phyloP scores from a whole-genome alignment of 371 early-diverging fungal species.

The Apophysomyces trapeziformis region DNA sequence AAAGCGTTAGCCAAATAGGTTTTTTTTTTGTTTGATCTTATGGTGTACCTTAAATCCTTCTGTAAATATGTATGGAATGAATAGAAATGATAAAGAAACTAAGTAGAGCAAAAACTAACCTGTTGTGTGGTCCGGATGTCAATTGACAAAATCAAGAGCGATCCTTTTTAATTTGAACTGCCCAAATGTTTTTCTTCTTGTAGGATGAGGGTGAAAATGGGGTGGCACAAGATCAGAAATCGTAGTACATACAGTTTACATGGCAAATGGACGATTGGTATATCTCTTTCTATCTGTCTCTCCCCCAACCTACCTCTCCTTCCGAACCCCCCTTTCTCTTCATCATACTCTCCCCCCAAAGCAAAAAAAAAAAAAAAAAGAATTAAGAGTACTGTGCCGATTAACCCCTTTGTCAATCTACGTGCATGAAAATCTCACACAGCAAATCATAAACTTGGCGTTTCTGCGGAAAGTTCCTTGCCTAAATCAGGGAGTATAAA shows the following conservation, averaged over 20 bases:
- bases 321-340: no score
- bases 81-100: not conserved
- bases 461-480: conserved; percentile 9
- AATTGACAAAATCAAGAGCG: conserved; percentile 3
- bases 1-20: conserved; percentile 4
- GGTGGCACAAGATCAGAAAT: conserved; percentile 6
- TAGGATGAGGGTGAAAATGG: no score
- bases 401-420: conserved; percentile 11
- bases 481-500: conserved; percentile 1
- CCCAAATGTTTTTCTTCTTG: no score
- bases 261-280: not conserved
- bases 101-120: not conserved
- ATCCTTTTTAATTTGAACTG: conserved; percentile 2
- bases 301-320: not conserved
- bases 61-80: conserved; percentile 3
- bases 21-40: not conserved
- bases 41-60: not conserved
- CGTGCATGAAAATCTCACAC: conserved; percentile 11
- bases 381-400: conserved; percentile 10
- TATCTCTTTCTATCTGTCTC: not conserved
- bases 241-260: not conserved
- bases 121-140: not conserved
- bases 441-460: conserved; percentile 11
- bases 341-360: not conserved
- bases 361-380: not conserved